Conservation (phyloP, 768 basidiomycete species). For the Pleurotus salmoneostramineus region DNA sequence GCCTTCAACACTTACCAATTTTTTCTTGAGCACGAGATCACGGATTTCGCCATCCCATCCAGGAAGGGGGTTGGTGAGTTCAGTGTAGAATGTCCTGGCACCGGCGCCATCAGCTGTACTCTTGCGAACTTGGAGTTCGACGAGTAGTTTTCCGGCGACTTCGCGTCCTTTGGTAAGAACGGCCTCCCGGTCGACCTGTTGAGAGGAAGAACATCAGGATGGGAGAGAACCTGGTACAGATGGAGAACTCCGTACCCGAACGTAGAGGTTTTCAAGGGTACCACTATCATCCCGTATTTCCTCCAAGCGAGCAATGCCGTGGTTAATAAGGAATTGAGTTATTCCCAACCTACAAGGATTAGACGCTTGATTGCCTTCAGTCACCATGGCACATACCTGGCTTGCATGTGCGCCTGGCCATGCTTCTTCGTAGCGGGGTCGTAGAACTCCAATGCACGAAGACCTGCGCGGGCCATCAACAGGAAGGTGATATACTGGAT, state of each 20-base stretch:
- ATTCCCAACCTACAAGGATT: conserved; percentile 62
- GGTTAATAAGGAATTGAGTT: conserved; percentile 70
- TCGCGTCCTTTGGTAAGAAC: conserved; percentile 63
- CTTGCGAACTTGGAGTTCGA: conserved; percentile 82
- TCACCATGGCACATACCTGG: conserved; percentile 46
- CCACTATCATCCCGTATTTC: conserved; percentile 58
- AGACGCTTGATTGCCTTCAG: neutral
- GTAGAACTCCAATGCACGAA: conserved; percentile 78
- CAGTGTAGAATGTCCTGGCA: conserved; percentile 75
- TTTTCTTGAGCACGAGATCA: conserved; percentile 75
- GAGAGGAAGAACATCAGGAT: neutral
- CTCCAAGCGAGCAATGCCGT: conserved; percentile 67
- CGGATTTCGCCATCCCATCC: conserved; percentile 77
- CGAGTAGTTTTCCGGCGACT: conserved; percentile 67
- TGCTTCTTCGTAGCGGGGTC: conserved; percentile 80
- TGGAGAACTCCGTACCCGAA: conserved; percentile 44
- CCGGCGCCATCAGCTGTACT: conserved; percentile 82
- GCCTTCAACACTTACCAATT: conserved; percentile 45
- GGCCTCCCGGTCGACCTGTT: conserved; percentile 66
- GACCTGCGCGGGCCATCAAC: conserved; percentile 81
- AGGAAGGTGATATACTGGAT: conserved; percentile 80
- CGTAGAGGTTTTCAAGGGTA: conserved; percentile 62
- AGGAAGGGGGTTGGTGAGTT: conserved; percentile 66
- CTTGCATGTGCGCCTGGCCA: conserved; percentile 90
- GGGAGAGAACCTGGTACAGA: too few relatives aligned